Evolutionary conservation across 1,284 basidiomycete genomes (phyloP), one percentile per base, ranked within the genome.

Genomic region (Hypsizygus ulmarius): DNA sequence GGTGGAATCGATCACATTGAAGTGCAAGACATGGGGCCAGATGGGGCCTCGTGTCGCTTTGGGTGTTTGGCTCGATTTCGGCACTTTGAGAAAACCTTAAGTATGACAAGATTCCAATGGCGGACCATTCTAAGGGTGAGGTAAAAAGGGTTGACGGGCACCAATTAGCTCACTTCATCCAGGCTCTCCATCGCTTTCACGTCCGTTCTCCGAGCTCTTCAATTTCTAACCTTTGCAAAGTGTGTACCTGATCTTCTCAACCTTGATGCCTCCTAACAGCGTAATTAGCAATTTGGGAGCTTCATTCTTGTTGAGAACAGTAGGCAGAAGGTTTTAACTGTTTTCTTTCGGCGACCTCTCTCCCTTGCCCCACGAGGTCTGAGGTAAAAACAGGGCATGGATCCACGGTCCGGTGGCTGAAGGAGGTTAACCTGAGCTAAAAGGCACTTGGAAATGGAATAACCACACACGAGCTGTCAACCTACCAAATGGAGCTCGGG

Each of bases 241-340:
- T 19, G 18, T 14, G 48, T 50, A 35, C 43, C 48, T 50, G 48
- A 45, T 50, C 36, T 50, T 45, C 39, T 45, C 42, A 36, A 35
- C 32, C 16, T 27, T 35, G 42, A 43, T 43, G 33, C n/a, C 5
- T 27, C 19, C 32, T 9, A 35, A 35, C 21, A 25, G 21, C 21
- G 3, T 21, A 35, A 16, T 9, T 21, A 16, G 39, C 46, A 39
- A 48, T 43, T 19, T 37, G 45, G 34, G 11, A n/a, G 19, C 3
- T 10, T 6, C 30, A n/a, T 16, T 9, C 33, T 16, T 16, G 18
- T 18, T 16, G 19, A n/a, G 40, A 30, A 11, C 27, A 21, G 25
- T 14, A 14, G 28, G 18, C 18, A 27, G 28, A 25, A 25, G 7
- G 7, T 7, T 7, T 7, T 4, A 7, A 25, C 3, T 25, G 21